phyloP scores from a whole-genome alignment of 2,329 filamentous ascomycete genomes.

The Coniella vitis region DNA sequence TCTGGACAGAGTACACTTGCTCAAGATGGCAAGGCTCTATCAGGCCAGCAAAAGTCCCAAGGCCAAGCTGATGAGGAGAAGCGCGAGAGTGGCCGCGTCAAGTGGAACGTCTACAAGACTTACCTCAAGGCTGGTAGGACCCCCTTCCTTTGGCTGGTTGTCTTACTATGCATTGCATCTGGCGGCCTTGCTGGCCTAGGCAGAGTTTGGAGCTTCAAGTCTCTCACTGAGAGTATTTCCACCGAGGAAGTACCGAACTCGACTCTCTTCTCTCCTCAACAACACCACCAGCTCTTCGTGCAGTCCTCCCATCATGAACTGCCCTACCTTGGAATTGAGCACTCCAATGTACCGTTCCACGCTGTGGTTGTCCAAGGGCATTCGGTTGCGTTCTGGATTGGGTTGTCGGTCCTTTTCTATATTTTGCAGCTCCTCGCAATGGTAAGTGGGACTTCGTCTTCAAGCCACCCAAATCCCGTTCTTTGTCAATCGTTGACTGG shows the following conservation, averaged over 20 bases:
- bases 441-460: constrained; percentile 1
- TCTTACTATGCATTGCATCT: constrained; percentile 19
- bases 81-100: constrained; percentile 27
- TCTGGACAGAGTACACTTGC: constrained; percentile 12
- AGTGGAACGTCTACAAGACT: constrained; percentile 27
- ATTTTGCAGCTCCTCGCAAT: constrained; percentile 18
- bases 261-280: constrained; percentile 9
- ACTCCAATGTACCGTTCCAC: constrained; percentile 5
- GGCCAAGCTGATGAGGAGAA: constrained; percentile 22
- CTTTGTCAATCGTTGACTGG: not conserved
- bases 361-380: constrained; percentile 6
- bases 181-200: constrained; percentile 22
- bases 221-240: constrained; percentile 24
- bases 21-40: constrained; percentile 8
- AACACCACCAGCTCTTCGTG: constrained; percentile 11
- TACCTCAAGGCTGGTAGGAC: constrained; percentile 27
- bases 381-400: constrained; percentile 23
- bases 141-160: constrained; percentile 21
- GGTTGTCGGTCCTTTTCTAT: constrained; percentile 25
- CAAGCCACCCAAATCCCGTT: too few species aligned
- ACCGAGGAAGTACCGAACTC: constrained; percentile 12
- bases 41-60: constrained; percentile 14
- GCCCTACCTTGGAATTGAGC: constrained; percentile 8
- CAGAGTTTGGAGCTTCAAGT: constrained; percentile 28
- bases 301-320: constrained; percentile 9